Evolutionary conservation across 345 rosid species (phyloP), one percentile per base, ranked within the genome.

Genomic region (Hypericum androsaemum): DNA sequence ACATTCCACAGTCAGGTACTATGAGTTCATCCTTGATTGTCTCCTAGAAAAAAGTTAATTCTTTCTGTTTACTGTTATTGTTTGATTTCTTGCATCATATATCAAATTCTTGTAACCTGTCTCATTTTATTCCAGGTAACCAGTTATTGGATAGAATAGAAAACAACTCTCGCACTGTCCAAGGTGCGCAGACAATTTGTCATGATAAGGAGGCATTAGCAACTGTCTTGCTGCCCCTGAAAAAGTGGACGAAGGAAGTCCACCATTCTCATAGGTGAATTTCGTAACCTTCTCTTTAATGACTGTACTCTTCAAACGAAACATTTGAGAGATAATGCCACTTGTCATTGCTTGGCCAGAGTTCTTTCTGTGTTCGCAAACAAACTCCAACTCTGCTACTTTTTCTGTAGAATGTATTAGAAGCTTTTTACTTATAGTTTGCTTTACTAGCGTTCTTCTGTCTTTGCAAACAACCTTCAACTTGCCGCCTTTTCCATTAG

Each of bases 171-270:
- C 79, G 79, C 59, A 87, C 94, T 36, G 88, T 81, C 60, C 79
- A 87, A 73, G 98, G 98, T 53, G 98, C 98, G 68, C 72, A 83
- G 58, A 48, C 60, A 52, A 80, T 88, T 63, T 72, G 84, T 66
- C 84, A 84, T 64, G 86, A 92, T 68, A 81, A 75, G 48, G 89
- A 77, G 71, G 80, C 89, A 45, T 57, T 92, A 48, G 54, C 72
- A 42, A 53, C 71, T 61, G 44, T 88, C 67, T 62, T 92, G 66
- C 70, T 78, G 32, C 95, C 94, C 44, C 61, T 92, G 51, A 82
- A 75, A 76, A 78, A 53, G 67, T 83, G 82, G 88, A 76, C 88
- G 28, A 77, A 81, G 73, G 82, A 76, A 56, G 67, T 69, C 49
- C 82, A 67, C 49, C 57, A 63, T 60, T 64, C 66, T 69, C 64